Base-by-base conservation (phyloP, 257 asterid genomes). In the Schizonepeta tenuifolia region DNA sequence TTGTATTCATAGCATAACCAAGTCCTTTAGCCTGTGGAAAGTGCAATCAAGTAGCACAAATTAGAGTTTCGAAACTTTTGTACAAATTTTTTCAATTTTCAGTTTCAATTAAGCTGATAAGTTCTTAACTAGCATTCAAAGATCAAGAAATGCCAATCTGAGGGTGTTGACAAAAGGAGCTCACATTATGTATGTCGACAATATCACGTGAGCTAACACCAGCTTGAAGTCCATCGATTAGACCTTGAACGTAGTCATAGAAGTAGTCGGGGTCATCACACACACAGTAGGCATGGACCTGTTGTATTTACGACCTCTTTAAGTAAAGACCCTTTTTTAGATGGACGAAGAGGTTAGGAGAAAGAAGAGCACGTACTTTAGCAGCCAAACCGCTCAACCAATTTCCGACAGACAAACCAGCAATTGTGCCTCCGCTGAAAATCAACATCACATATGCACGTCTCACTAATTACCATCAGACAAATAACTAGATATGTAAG, bases 351-450 rank as follows among this genome's bases (percentile, higher is more conserved):
- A 26, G 36, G 35, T 12, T 13, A 31, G 54, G 43, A 69, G 75
- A 62, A 55, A 62, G 50, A 72, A 63, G 71, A 67, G 53, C 9
- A 35, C 26, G 20, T 86, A 94, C 97, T 76, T 89, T 94, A 76
- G 96, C 89, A 77, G 82, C 85, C 80, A 90, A 78, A 75, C 77
- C 72, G 77, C 99, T 89, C 73, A 94, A 89, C 87, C 73, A 79
- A 46, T 93, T 83, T 59, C 93, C 97, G 60, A 91, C 74, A 9
- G 99, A 74, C 78, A 94, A 81, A 72, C 99, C 99, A 75, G 98
- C 98, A 40, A 94, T 75, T 9, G 99, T 94, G 82, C 95, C 98
- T 74, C 98, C 99, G 77, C 99, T 94, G 96, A 63, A 81, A 83
- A 75, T 35, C 70, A 74, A 18, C 9, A 68, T 51, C 31, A 54